phyloP scores from a whole-genome alignment of 306 rosid genomes.

The Quercus glauca region DNA sequence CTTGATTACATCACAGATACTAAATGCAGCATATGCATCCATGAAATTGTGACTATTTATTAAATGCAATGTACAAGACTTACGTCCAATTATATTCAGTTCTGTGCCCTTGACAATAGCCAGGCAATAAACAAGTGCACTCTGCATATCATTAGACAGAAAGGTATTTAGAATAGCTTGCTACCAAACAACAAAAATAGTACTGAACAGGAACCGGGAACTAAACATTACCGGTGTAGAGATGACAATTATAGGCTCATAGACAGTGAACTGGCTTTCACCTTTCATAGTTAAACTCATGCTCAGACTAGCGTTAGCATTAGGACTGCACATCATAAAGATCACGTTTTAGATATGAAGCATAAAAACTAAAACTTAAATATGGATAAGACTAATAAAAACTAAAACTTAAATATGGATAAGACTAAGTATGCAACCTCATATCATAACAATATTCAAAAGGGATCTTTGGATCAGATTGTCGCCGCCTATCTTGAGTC shows the following conservation, averaged over 20 bases:
- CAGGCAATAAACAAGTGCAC: constrained; percentile 76
- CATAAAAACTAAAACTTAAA: constrained; percentile 1
- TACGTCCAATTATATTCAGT: constrained; percentile 85
- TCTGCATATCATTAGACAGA: constrained; percentile 46
- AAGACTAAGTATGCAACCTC: constrained; percentile 52
- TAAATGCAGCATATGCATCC: not conserved
- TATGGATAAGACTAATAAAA: constrained; percentile 4
- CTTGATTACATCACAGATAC: constrained; percentile 11
- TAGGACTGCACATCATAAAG: constrained; percentile 55
- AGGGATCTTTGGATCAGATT: constrained; percentile 72
- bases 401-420: constrained; percentile 1
- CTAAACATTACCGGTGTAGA: constrained; percentile 55
- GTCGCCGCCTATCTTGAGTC: constrained; percentile 55
- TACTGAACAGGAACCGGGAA: not conserved
- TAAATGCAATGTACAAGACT: constrained; percentile 38
- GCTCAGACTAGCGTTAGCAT: constrained; percentile 65
- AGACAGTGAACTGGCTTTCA: constrained; percentile 67
- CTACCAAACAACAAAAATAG: constrained; percentile 11
- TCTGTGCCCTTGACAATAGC: constrained; percentile 78
- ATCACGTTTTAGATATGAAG: constrained; percentile 23
- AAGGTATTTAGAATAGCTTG: constrained; percentile 20
- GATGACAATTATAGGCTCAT: constrained; percentile 78
- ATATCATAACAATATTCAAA: constrained; percentile 86
- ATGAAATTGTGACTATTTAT: constrained; percentile 2
- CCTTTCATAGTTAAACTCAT: constrained; percentile 81